Conservation (phyloP, 2,329 filamentous ascomycete genomes). For the Sporothrix pseudoabietina region DNA sequence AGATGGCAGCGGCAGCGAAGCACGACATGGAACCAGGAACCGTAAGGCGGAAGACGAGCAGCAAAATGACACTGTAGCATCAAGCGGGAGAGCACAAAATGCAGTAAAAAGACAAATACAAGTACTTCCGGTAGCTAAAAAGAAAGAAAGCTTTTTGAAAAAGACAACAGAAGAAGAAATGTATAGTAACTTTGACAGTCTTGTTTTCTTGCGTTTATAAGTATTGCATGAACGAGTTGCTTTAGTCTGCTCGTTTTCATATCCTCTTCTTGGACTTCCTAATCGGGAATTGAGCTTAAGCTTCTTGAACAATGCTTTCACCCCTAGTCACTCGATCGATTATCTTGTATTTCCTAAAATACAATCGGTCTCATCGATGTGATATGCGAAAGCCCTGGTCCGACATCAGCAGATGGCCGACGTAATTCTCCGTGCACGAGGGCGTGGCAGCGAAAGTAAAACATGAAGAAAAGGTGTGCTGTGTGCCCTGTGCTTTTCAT, state of each 20-base stretch:
- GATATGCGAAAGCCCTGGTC: neutral
- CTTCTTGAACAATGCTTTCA: neutral
- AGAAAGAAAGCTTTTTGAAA: neutral
- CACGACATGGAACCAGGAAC: constrained; percentile 13
- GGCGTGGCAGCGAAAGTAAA: neutral
- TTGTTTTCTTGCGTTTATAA: too few relatives aligned
- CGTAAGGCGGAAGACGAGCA: neutral
- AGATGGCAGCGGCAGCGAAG: neutral
- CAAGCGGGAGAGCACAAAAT: neutral
- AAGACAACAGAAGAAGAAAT: neutral
- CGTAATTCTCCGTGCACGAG: neutral
- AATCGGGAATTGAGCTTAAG: constrained; percentile 5
- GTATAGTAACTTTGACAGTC: neutral
- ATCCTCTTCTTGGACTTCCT: neutral
- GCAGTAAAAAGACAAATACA: neutral
- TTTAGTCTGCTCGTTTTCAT: neutral
- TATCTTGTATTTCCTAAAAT: neutral
- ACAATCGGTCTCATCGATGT: neutral
- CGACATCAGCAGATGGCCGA: neutral
- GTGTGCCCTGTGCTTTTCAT: neutral
- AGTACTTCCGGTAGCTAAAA: neutral
- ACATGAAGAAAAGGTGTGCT: neutral
- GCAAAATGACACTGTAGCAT: constrained; percentile 7
- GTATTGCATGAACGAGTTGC: too few relatives aligned
- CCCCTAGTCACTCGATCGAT: neutral